These are phyloP conservation scores for Coniferiporia sulphurascens DNA, from an alignment of 1,284 basidiomycete species.

Conservation along the genomic window DNA sequence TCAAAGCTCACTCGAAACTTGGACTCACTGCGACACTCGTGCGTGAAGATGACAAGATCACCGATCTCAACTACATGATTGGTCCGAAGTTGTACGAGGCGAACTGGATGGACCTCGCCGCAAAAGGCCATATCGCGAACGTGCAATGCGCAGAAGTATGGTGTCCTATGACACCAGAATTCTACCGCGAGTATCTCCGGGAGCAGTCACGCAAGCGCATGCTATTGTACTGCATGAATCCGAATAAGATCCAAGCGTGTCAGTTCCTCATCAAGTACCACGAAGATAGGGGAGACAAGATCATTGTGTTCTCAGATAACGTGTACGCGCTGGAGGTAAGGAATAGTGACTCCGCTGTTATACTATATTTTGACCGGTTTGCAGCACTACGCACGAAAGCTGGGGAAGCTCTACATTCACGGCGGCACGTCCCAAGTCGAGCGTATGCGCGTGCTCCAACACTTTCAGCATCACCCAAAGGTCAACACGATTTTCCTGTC, in stretches of 20 bases:
- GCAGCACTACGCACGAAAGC: slow-evolving; percentile 93
- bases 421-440: slow-evolving; percentile 95
- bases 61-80: slow-evolving; percentile 98
- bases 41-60: slow-evolving; percentile 98
- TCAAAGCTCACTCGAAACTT: slow-evolving; percentile 96
- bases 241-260: slow-evolving; percentile 98
- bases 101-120: slow-evolving; percentile 99
- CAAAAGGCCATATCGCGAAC: slow-evolving; percentile 98
- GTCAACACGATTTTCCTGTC: slow-evolving; percentile 99
- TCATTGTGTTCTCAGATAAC: slow-evolving; percentile 99
- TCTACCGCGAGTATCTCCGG: slow-evolving; percentile 96
- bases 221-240: slow-evolving; percentile 99
- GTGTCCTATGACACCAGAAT: slow-evolving; percentile 99
- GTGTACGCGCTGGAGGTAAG: slow-evolving; percentile 92
- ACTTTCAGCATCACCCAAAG: slow-evolving; percentile 94
- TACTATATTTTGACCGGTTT: neutral
- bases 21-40: slow-evolving; percentile 96
- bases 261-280: slow-evolving; percentile 99
- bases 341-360: slow-evolving; percentile 7
- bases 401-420: slow-evolving; percentile 94
- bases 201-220: slow-evolving; percentile 92
- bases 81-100: slow-evolving; percentile 99
- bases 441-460: slow-evolving; percentile 90
- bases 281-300: slow-evolving; percentile 96
- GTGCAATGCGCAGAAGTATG: slow-evolving; percentile 99